Conservation (phyloP, 768 basidiomycete genomes). For the Tricholoma flavovirens region DNA sequence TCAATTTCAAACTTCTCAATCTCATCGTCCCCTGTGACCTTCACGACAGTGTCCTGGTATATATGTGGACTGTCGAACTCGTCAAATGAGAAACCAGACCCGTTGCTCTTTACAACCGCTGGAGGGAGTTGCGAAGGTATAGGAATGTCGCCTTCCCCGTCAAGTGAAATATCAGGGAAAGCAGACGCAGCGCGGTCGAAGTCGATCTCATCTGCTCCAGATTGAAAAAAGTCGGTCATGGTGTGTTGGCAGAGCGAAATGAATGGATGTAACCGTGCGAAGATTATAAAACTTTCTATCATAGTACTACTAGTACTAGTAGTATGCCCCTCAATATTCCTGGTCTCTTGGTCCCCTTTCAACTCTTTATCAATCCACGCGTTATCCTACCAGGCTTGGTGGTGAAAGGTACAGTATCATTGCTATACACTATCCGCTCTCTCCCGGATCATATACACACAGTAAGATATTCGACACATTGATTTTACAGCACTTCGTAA, state of each 20-base stretch:
- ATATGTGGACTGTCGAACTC: constrained; percentile 50
- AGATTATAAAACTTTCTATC: no score
- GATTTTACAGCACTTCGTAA: constrained; percentile 67
- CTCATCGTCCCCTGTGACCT: constrained; percentile 80
- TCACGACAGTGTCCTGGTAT: constrained; percentile 48
- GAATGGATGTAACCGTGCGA: constrained; percentile 19
- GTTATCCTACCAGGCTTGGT: constrained; percentile 59
- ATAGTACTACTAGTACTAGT: no score
- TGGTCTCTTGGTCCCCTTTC: constrained; percentile 63
- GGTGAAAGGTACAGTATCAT: constrained; percentile 52
- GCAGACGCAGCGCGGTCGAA: constrained; percentile 77
- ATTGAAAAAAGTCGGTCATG: constrained; percentile 26
- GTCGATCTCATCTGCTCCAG: constrained; percentile 58
- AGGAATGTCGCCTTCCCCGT: constrained; percentile 55
- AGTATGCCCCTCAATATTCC: constrained; percentile 80
- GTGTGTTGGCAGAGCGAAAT: constrained; percentile 9
- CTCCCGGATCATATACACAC: constrained; percentile 20
- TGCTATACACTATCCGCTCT: background rate
- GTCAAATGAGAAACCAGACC: constrained; percentile 57
- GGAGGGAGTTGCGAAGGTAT: constrained; percentile 25
- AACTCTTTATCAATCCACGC: constrained; percentile 63
- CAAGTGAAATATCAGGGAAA: constrained; percentile 81
- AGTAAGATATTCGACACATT: constrained; percentile 82
- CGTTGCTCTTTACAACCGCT: constrained; percentile 24
- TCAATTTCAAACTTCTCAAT: constrained; percentile 81